These are phyloP conservation scores for Xenoacremonium recifei DNA, from an alignment of 2,329 filamentous ascomycete genomes.

Conservation along the genomic window DNA sequence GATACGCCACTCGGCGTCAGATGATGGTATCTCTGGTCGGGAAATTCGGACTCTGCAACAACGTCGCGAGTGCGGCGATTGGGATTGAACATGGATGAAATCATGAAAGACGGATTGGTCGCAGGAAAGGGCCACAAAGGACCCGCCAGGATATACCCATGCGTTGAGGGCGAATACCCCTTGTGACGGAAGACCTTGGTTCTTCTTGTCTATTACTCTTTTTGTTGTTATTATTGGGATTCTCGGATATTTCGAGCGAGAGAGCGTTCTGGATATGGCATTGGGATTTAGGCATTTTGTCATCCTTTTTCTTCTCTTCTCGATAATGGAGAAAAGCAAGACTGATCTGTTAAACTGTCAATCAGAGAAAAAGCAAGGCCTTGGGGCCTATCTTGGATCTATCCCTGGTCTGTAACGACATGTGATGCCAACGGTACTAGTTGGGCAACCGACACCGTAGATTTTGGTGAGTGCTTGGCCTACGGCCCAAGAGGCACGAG, in stretches of 20 bases:
- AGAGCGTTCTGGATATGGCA: slow-evolving; percentile 13
- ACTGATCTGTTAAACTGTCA: slow-evolving; percentile 23
- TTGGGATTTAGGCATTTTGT: no score
- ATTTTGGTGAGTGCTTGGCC: no score
- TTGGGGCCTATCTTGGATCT: no score
- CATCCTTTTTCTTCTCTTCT: no score
- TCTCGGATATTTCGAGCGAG: slow-evolving; percentile 1
- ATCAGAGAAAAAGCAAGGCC: slow-evolving; percentile 1
- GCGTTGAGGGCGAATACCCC: slow-evolving; percentile 22
- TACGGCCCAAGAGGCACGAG: slow-evolving; percentile 19
- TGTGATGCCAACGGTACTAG: slow-evolving; percentile 19
- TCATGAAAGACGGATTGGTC: slow-evolving; percentile 22
- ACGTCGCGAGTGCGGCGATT: slow-evolving; percentile 22
- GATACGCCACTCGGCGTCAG: slow-evolving; percentile 21
- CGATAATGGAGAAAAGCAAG: slow-evolving; percentile 19
- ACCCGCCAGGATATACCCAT: slow-evolving; percentile 29
- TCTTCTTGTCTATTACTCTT: slow-evolving; percentile 19
- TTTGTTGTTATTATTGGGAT: slow-evolving; percentile 16
- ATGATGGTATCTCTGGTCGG: slow-evolving; percentile 8
- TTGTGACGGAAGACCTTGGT: slow-evolving; percentile 29
- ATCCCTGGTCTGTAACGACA: slow-evolving; percentile 9
- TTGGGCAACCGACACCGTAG: no score
- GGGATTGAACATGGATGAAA: slow-evolving; percentile 15
- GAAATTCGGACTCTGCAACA: slow-evolving; percentile 7
- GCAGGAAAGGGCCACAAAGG: slow-evolving; percentile 23